Base-by-base conservation (phyloP, 2,329 filamentous ascomycete genomes). In the Penicillium hordei region DNA sequence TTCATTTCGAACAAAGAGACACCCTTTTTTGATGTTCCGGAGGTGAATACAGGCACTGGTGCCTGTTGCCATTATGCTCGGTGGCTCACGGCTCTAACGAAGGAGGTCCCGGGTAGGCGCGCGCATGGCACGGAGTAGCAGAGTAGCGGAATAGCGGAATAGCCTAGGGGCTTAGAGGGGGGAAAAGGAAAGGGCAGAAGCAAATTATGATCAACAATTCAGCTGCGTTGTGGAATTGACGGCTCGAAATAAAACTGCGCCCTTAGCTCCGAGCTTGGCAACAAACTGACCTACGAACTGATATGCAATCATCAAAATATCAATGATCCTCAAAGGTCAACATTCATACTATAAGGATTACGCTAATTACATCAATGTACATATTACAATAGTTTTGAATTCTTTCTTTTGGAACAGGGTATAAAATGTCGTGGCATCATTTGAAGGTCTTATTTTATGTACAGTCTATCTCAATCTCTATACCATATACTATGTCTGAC, bases 401-500 rank as follows among this genome's bases (percentile, higher is more conserved):
- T 1, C 4, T 50, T 4, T 48, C n/a, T 42, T 51, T 10, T 31
- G 12, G 21, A 29, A 15, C 17, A 27, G 8, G 6, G 17, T 23
- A 48, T 31, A 48, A 48, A 48, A 48, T 6, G 27, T 53, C 38
- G 7, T 60, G 29, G 42, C 45, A 45, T 57, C 54, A 45, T 63
- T 46, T 25, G 57, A 36, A 55, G 17, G 48, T 55, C 42, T 46
- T 61, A 59, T 55, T 39, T 46, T 61, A 59, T 61, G 38, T 57
- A 61, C 42, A 57, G 46, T 62, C 52, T 60, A 62, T 62, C 19
- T 62, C 52, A 59, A 62, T 62, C 19, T 63, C 45, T 55, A 54
- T 54, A 49, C 40, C 45, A 53, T 42, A 25, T 57, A 34, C 19
- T 23, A 52, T 52, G 9, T 29, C 42, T 53, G 45, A 53, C 39